phyloP scores from a whole-genome alignment of 352 stramenopile genomes.

The Pythium sukuiense region DNA sequence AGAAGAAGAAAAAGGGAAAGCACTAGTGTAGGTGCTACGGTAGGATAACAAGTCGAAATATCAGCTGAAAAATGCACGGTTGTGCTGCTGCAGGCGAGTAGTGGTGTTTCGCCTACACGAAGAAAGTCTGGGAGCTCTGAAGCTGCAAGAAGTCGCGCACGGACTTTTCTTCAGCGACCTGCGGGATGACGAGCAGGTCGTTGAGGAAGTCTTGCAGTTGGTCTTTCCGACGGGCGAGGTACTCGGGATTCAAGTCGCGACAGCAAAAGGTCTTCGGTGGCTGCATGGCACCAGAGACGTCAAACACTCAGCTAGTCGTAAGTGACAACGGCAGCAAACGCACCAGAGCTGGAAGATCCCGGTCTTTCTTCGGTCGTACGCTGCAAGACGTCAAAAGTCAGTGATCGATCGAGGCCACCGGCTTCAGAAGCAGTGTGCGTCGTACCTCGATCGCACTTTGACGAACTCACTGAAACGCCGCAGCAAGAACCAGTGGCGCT shows the following conservation, averaged over 20 bases:
- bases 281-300: constrained; percentile 13
- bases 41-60: not conserved
- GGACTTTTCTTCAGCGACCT: constrained; percentile 48
- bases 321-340: not conserved
- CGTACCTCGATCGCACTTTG: constrained; percentile 44
- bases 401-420: not conserved
- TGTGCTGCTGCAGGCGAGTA: not conserved
- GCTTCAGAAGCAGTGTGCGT: not conserved
- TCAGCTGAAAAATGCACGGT: not conserved
- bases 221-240: constrained; percentile 47
- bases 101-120: constrained; percentile 32
- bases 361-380: constrained; percentile 47
- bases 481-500: constrained; percentile 63
- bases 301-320: not conserved
- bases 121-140: constrained; percentile 59
- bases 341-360: constrained; percentile 45
- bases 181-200: constrained; percentile 62
- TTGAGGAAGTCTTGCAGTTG: constrained; percentile 59
- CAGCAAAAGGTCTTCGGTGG: constrained; percentile 75
- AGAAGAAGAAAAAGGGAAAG: constrained; percentile 57
- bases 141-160: constrained; percentile 70
- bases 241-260: constrained; percentile 74
- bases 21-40: constrained; percentile 1
- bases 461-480: constrained; percentile 80
- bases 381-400: constrained; percentile 18